Evolutionary conservation across 768 basidiomycete genomes (phyloP), one percentile per base, ranked within the genome.

Genomic region (Porphyrellus cyaneotinctus): DNA sequence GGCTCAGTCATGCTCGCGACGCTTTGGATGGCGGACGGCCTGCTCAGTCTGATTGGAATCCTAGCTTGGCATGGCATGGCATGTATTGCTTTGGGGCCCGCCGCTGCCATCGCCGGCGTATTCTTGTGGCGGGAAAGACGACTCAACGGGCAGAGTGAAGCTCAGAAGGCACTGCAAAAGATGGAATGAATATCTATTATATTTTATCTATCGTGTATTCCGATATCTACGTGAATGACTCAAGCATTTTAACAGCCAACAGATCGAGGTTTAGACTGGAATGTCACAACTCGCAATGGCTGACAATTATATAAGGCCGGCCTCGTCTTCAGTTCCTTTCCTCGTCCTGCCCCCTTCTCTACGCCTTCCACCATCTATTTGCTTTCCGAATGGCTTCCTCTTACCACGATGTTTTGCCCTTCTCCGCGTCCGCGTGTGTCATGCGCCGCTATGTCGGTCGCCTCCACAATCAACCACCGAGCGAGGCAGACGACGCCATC

Each of bases 41-140:
- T 58, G 10, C 58, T 58, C 46, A 69, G 76, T 48, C 47, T 73
- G 8, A 17, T 73, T 8, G 43, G 41, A 15, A 64, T 83, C 18
- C 26, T 74, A 22, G 51, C 66, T 9, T 83, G 81, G 80, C 71
- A 77, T 58, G 47, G 64, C 0, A 20, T 76, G n/a, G 73, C 74
- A 8, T 71, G 71, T 8, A 67, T 74, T 5, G 26, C 73, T 8
- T 33, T 81, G 22, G 82, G 81, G 3, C 80, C 78, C 5, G 78
- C 81, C 11, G 81, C 82, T 36, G 75, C 79, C 2, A 62, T 81
- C 28, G 66, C 72, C 18, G 80, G 74, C 2, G 69, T 76, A 3
- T 69, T 75, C 28, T 63, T 82, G 42, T 80, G 78, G 78, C 70
- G 78, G 52, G 81, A 83, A 60, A 62, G 68, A 24, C 52, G 62